Conservation (phyloP, 805 yeast species). For the Barnettozyma sucrosica region DNA sequence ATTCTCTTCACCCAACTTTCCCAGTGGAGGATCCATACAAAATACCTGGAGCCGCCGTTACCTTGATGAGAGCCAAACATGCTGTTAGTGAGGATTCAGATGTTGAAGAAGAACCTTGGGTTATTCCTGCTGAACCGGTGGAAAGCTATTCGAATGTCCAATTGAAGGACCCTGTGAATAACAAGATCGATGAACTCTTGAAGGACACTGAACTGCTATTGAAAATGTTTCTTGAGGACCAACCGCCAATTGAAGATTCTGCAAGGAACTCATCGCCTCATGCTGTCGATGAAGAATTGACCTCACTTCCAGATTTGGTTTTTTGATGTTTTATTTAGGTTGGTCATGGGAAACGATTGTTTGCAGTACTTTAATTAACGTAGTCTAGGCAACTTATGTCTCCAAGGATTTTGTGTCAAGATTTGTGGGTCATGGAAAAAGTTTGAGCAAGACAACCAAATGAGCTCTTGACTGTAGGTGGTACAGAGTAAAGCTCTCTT, state of each 20-base stretch:
- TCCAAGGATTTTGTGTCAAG: not conserved
- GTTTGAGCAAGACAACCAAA: not conserved
- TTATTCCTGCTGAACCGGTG: not conserved
- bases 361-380: not conserved
- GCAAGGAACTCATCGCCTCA: not conserved
- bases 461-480: not conserved
- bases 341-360: not conserved
- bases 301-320: not conserved
- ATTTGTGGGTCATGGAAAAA: not conserved
- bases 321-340: not conserved
- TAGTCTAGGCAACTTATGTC: not conserved
- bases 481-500: not conserved
- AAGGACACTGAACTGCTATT: slow-evolving; percentile 4
- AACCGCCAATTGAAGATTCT: not conserved
- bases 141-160: not conserved
- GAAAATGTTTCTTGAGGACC: not conserved
- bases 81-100: not conserved
- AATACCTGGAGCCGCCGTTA: not conserved
- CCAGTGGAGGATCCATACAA: slow-evolving; percentile 7
- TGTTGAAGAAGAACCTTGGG: not conserved
- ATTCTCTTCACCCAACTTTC: slow-evolving; percentile 1
- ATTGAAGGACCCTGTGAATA: not conserved
- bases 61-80: not conserved
- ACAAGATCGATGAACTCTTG: slow-evolving; percentile 4
- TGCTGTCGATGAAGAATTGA: not conserved